These are phyloP conservation scores for Glycyrrhiza uralensis DNA, from an alignment of 306 rosid species.

Conservation along the genomic window DNA sequence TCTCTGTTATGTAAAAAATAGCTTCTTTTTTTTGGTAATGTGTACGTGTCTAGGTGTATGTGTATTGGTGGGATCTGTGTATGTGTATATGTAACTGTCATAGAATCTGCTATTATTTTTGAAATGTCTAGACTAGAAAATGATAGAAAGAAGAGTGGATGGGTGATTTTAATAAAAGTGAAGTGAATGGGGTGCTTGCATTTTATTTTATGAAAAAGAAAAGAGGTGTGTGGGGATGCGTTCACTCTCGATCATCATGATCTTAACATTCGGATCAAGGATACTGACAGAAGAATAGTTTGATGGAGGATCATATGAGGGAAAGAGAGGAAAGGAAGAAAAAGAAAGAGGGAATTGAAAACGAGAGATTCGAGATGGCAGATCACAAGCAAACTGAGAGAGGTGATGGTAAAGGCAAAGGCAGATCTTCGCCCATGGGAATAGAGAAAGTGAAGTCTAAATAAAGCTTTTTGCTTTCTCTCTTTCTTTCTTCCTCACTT, in stretches of 20 bases:
- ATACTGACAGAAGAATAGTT: slow-evolving; percentile 43
- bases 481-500: slow-evolving; percentile 40
- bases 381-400: slow-evolving; percentile 62
- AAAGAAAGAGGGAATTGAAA: slow-evolving; percentile 35
- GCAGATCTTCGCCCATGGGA: slow-evolving; percentile 95
- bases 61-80: too few species aligned
- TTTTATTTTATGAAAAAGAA: slow-evolving; percentile 31
- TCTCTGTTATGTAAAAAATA: neutral
- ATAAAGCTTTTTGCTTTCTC: slow-evolving; percentile 54
- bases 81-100: slow-evolving; percentile 1
- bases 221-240: slow-evolving; percentile 44
- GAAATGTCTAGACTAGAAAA: neutral
- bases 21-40: neutral
- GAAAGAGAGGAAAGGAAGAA: neutral
- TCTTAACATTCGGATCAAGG: slow-evolving; percentile 43
- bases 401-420: slow-evolving; percentile 65
- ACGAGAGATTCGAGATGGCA: slow-evolving; percentile 72
- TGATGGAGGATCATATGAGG: slow-evolving; percentile 32
- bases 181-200: slow-evolving; percentile 8
- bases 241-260: slow-evolving; percentile 49
- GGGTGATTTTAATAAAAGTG: slow-evolving; percentile 10
- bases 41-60: neutral
- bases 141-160: neutral
- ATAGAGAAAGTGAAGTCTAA: slow-evolving; percentile 79
- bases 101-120: slow-evolving; percentile 10